Evolutionary conservation across 192 early-diverging fungal genomes (phyloP), one percentile per base, ranked within the genome.

Genomic region (Coemansia sp.): DNA sequence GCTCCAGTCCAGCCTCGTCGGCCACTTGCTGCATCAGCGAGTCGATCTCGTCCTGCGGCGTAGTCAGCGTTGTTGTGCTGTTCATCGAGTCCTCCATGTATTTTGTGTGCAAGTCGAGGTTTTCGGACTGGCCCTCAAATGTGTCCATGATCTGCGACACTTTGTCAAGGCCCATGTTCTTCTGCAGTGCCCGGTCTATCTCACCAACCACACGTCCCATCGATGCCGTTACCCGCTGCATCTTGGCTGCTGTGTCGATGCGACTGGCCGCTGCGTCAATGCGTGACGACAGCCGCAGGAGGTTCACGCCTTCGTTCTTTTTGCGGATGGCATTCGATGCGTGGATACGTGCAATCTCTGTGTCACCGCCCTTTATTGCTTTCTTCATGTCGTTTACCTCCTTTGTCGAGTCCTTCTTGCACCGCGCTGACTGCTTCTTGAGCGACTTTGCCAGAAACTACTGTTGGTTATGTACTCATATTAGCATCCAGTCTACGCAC

Each of bases 71-170:
- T 1, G 93, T 95, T 20, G 93, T 88, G 21, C 89, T 87, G 18
- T 87, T 87, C 86, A 99, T 98, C 5, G 93, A 84, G 18, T 84
- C 87, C 70, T 98, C 95, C 95, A 99, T 97, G 77, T 96, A 97
- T 65, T 89, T 84, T 9, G 97, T 93, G 78, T 98, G 94, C 40
- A 99, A 92, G 77, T 99, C 95, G 37, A 99, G 72, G 74, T 99
- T 91, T 66, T 99, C 97, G 73, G 97, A 96, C 77, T 97, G 95
- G 9, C 76, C 79, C 71, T 99, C 95, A 66, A 99, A 98, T 67
- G 90, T 93, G 80, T 98, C 97, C 95, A 99, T 99, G n/a, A 97
- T 89, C 85, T 88, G 78, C 2, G 94, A 92, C 48, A 99, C 96
- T 88, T 91, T 89, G 68, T 98, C 97, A 40, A 99, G 83, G 68